phyloP scores from a whole-genome alignment of 768 basidiomycete species.

The Amanita rubescens region DNA sequence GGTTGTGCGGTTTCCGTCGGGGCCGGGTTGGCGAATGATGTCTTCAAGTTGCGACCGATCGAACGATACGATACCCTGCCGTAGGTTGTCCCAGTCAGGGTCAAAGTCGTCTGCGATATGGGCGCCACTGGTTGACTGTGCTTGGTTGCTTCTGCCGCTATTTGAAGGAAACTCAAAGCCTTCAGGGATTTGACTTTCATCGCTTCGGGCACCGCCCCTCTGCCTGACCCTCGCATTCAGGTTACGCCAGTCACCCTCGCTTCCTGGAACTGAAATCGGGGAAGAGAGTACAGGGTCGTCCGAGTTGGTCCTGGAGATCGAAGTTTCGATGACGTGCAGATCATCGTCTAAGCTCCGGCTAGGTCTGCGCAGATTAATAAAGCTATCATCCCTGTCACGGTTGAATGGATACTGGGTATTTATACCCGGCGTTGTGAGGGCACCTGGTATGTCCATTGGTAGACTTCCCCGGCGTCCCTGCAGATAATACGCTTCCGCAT shows the following conservation, averaged over 20 bases:
- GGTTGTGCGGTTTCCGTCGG: slow-evolving; percentile 14
- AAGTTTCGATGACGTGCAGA: slow-evolving; percentile 10
- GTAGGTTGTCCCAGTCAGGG: slow-evolving; percentile 5
- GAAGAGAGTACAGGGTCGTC: slow-evolving; percentile 12
- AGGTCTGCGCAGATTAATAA: slow-evolving; percentile 50
- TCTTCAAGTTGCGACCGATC: slow-evolving; percentile 6
- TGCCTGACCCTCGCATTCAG: slow-evolving; percentile 35
- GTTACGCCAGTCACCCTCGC: slow-evolving; percentile 50
- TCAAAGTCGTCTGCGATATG: neutral
- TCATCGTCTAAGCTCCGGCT: slow-evolving; percentile 57
- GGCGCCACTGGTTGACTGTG: neutral
- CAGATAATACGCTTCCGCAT: neutral
- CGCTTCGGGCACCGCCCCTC: slow-evolving; percentile 15
- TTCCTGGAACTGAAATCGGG: slow-evolving; percentile 40
- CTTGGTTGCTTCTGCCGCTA: neutral
- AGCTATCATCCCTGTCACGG: slow-evolving; percentile 50
- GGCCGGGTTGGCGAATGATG: slow-evolving; percentile 16
- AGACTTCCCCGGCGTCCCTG: slow-evolving; percentile 42
- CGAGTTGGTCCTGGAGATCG: slow-evolving; percentile 6
- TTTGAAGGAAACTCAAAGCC: neutral
- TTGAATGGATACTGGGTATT: slow-evolving; percentile 16
- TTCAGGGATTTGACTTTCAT: neutral
- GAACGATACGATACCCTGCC: slow-evolving; percentile 1
- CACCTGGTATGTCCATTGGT: slow-evolving; percentile 53
- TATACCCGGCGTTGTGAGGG: slow-evolving; percentile 12